Conservation (phyloP, 164 flowering plant species). For the Macadamia integrifolia region DNA sequence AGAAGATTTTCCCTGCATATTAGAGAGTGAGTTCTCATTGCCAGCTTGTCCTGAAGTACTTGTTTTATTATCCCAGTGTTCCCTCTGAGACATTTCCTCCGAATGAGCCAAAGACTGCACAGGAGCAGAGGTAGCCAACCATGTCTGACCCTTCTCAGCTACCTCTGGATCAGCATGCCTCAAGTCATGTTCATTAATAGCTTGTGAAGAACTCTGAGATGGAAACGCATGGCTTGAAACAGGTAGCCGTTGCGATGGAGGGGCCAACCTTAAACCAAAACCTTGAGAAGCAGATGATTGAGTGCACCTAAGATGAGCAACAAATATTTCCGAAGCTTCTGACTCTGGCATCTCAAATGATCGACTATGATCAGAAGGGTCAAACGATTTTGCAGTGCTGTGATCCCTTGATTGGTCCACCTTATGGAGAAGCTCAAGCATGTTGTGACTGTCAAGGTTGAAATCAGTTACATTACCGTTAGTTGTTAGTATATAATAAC, state of each 20-base stretch:
- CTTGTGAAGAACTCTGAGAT: constrained; percentile 34
- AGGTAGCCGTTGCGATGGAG: constrained; percentile 56
- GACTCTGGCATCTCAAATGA: constrained; percentile 39
- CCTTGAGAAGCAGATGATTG: constrained; percentile 58
- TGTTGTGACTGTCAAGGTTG: constrained; percentile 58
- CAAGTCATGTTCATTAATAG: constrained; percentile 24
- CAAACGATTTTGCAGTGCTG: constrained; percentile 21
- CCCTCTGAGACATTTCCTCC: constrained; percentile 26
- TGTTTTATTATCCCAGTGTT: constrained; percentile 25
- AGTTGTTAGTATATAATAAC: neutral
- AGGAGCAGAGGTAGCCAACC: constrained; percentile 30
- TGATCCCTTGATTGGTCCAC: constrained; percentile 65
- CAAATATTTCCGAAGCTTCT: constrained; percentile 41
- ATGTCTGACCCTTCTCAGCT: constrained; percentile 26
- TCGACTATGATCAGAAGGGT: constrained; percentile 36
- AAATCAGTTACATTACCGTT: neutral
- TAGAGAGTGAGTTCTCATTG: constrained; percentile 22
- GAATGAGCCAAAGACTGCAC: constrained; percentile 29
- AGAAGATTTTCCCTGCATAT: constrained; percentile 27
- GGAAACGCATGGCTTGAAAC: constrained; percentile 28
- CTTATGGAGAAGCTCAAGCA: constrained; percentile 89
- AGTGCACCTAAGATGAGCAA: constrained; percentile 37
- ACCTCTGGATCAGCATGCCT: constrained; percentile 27
- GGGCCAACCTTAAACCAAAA: constrained; percentile 67
- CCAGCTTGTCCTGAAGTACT: constrained; percentile 24